Conservation (phyloP, 2,329 filamentous ascomycete species). For the Apiospora hydei region DNA sequence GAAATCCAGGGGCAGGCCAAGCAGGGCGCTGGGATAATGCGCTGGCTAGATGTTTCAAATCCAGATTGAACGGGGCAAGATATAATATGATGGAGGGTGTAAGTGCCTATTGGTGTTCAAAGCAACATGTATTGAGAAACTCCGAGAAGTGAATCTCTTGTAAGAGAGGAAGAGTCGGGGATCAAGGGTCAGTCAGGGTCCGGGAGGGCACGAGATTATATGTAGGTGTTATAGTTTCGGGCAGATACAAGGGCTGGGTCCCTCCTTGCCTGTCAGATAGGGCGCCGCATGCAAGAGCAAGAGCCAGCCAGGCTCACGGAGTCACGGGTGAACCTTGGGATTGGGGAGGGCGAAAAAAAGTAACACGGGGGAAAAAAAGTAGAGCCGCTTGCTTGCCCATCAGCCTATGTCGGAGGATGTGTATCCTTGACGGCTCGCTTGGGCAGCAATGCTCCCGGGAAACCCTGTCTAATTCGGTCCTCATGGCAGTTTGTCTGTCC, state of each 20-base stretch:
- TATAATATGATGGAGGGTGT: not conserved
- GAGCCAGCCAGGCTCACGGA: constrained; percentile 23
- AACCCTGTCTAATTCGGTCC: constrained; percentile 40
- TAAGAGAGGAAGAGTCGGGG: constrained; percentile 29
- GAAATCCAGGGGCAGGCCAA: constrained; percentile 27
- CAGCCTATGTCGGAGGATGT: constrained; percentile 46
- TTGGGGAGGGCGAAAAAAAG: constrained; percentile 27
- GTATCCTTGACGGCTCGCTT: constrained; percentile 41
- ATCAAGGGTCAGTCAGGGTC: constrained; percentile 29
- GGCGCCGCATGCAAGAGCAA: constrained; percentile 24
- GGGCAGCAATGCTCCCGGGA: constrained; percentile 52
- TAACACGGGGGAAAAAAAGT: constrained; percentile 34
- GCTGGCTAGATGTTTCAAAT: constrained; percentile 38
- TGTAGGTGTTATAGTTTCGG: constrained; percentile 21
- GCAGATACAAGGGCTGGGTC: constrained; percentile 21
- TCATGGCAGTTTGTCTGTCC: constrained; percentile 27
- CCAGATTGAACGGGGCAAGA: constrained; percentile 30
- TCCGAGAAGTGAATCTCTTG: constrained; percentile 35
- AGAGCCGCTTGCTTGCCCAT: constrained; percentile 34
- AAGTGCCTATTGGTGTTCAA: constrained; percentile 28
- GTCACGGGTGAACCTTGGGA: constrained; percentile 23
- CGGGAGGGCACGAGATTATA: not conserved
- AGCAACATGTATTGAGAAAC: constrained; percentile 30
- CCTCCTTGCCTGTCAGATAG: constrained; percentile 20
- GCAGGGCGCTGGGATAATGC: constrained; percentile 32